Evolutionary conservation across 306 rosid genomes (phyloP), one percentile per base, ranked within the genome.

Genomic region (Trifolium subterraneum): DNA sequence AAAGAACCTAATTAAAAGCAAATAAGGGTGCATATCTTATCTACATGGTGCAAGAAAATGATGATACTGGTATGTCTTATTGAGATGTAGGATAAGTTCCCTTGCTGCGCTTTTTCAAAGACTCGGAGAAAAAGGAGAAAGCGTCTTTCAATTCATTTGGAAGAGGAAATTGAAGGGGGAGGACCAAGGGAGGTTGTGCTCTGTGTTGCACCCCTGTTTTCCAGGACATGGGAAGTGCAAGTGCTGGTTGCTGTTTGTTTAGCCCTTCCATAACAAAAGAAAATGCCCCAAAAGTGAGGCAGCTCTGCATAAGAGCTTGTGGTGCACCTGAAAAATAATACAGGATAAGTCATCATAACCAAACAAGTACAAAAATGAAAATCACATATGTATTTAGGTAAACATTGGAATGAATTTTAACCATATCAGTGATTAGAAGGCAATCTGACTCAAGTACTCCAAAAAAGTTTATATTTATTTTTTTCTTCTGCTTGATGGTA

Each of bases 241-340:
- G 86, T 62, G 99, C 99, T 11, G 97, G 93, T 81, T 90, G 92
- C 88, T 82, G 89, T 86, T 92, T 94, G 86, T 94, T 94, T 64
- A 94, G 88, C 76, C 97, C 92, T 76, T 94, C 99, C 68, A 90
- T 72, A 16, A 94, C 58, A 51, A 92, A 94, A 22, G 99, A 94
- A 75, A 94, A 94, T 35, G 97, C 97, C 76, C 99, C 97, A 79
- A 94, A 94, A 36, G 97, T 94, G 60, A 94, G 70, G 45, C 99
- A 94, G 77, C 95, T 88, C 88, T 92, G 99, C 66, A 94, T 75
- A 75, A 92, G 97, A 71, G 96, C 90, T 78, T 92, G 99, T 20
- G 99, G 99, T 67, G 97, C 92, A 44, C 99, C 99, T 94, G 85
- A 44, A 84, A n/a, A 72, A 75, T 69, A 44, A 8, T 66, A 38